phyloP scores from a whole-genome alignment of 257 asterid species.

The Fraxinus anomala region DNA sequence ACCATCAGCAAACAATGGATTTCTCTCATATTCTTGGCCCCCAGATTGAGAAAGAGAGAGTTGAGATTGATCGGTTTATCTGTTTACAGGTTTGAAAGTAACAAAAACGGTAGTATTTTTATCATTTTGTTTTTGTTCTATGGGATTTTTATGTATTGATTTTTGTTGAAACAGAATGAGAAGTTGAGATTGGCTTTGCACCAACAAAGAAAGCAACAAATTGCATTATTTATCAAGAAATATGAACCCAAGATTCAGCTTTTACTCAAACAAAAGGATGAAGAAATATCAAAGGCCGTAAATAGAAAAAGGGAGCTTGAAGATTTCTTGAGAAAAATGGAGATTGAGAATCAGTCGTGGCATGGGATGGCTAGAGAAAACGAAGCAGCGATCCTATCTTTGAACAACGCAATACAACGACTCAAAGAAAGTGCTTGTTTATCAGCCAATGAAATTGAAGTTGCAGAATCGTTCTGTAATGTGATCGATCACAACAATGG shows the following conservation, averaged over 20 bases:
- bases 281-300: constrained; percentile 46
- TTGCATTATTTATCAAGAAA: constrained; percentile 33
- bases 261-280: constrained; percentile 58
- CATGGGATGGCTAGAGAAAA: constrained; percentile 53
- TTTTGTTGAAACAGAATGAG: constrained; percentile 53
- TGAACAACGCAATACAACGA: constrained; percentile 53
- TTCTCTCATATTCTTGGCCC: constrained; percentile 32
- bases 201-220: constrained; percentile 54
- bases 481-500: not conserved
- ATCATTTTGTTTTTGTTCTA: not conserved
- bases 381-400: constrained; percentile 48
- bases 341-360: constrained; percentile 59
- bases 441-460: constrained; percentile 42
- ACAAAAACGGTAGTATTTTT: not conserved
- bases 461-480: constrained; percentile 66
- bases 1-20: constrained; percentile 22
- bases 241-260: constrained; percentile 50
- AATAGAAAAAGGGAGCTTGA: constrained; percentile 53
- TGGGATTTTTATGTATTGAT: not conserved
- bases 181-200: constrained; percentile 54
- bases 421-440: constrained; percentile 40
- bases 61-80: constrained; percentile 58
- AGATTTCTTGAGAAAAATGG: constrained; percentile 38
- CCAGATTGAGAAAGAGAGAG: constrained; percentile 47
- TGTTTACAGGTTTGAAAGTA: constrained; percentile 47